Percentiles rank a stretch among this genome's conserved stretches.
Evolutionary conservation across 2,329 filamentous ascomycete species (phyloP).

Genomic region (Akanthomyces muscarius): DNA sequence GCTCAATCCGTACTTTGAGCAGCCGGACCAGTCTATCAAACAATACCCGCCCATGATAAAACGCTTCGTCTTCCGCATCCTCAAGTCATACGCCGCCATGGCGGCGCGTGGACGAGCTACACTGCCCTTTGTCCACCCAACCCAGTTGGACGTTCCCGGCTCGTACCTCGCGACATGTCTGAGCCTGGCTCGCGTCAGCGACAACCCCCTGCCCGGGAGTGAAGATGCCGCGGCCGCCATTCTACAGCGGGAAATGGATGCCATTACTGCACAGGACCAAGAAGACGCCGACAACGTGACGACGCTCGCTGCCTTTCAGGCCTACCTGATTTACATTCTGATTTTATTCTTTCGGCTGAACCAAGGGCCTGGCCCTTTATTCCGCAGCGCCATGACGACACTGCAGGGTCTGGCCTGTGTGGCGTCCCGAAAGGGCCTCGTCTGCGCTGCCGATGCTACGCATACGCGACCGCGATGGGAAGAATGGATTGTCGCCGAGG

Average conservation of each 20-base stretch:
- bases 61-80: constrained; percentile 1
- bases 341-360: constrained; percentile 41
- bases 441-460: constrained; percentile 39
- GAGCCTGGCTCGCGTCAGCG: constrained; percentile 5
- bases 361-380: constrained; percentile 26
- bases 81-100: constrained; percentile 14
- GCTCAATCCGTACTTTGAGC: constrained; percentile 6
- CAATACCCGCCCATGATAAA: constrained; percentile 7
- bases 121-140: constrained; percentile 5
- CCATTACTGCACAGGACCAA: background rate
- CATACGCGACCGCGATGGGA: constrained; percentile 45
- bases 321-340: constrained; percentile 50
- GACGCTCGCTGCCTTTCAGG: constrained; percentile 46
- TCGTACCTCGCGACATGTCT: constrained; percentile 9
- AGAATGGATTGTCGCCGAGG: constrained; percentile 48
- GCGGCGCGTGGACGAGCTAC: background rate
- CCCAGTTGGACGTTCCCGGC: background rate
- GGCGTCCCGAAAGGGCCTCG: constrained; percentile 37
- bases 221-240: background rate
- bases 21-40: constrained; percentile 2
- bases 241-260: constrained; percentile 10
- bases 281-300: background rate
- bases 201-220: background rate
- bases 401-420: constrained; percentile 47
- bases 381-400: constrained; percentile 43